Evolutionary conservation across 306 rosid genomes (phyloP), one percentile per base, ranked within the genome.

Genomic region (Dryas octopetala): DNA sequence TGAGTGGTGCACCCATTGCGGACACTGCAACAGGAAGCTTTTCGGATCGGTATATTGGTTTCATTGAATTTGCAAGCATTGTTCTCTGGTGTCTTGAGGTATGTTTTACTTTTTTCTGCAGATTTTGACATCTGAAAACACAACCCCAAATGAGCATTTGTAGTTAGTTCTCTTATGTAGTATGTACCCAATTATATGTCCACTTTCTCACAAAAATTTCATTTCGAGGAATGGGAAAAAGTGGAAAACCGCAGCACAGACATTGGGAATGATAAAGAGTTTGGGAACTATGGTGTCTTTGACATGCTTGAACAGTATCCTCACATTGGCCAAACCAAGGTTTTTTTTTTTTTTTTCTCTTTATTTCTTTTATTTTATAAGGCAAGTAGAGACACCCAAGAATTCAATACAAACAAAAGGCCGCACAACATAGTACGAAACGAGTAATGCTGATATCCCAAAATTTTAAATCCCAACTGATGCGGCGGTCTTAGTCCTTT

Each of bases 21-120:
- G 92, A 84, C 23, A 5, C 60, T 38, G 28, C 74, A 51, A 50
- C 47, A 32, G 70, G 51, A 5, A 48, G 49, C 52, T 84, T 82
- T 60, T 86, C 86, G 4, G 83, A 82, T 70, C 89, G 74, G 0
- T 85, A 82, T 47, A 83, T 85, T 3, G 85, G 87, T 68, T 81
- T 75, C 62, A 65, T 91, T 53, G 81, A 83, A 75, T 83, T 91
- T 48, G 51, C 89, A 44, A 86, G 76, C 81, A 80, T 91, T 66
- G 66, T 89, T 83, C 87, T 89, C 46, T 89, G 91, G 94, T 85
- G 86, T 83, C 83, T 91, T 50, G 79, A 84, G 90, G 97, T 89
- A 77, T 32, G 69, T 7, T 72, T 40, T 44, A 32, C 38, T 23
- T 12, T 10, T 32, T 66, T 64, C 11, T 17, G 3, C 19, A 60